A percentile compares a stretch with the other conserved stretches of the same genome.
Conservation (phyloP, 768 basidiomycete species). For the Panellus pusillus region DNA sequence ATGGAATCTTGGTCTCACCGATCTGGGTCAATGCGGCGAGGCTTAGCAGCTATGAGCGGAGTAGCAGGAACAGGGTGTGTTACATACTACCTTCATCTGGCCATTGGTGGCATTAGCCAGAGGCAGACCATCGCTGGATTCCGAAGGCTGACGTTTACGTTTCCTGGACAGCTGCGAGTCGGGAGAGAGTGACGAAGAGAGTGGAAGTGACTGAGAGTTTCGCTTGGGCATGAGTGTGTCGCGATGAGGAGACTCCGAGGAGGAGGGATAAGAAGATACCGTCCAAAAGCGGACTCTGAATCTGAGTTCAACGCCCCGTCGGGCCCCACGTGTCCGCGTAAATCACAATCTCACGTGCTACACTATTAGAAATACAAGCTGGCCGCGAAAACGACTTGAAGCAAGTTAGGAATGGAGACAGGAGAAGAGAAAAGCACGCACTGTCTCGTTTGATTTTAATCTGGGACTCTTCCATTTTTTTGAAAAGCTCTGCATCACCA, state of each 20-base stretch:
- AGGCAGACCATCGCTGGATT: background rate
- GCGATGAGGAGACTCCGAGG: background rate
- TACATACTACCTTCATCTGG: constrained; percentile 5
- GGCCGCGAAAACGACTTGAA: constrained; percentile 17
- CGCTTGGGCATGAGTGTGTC: constrained; percentile 13
- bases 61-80: background rate
- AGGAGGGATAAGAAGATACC: background rate
- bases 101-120: background rate
- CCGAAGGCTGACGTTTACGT: constrained; percentile 11
- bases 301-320: too few species aligned
- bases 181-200: constrained; percentile 5
- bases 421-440: constrained; percentile 44
- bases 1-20: background rate
- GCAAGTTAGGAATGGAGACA: background rate
- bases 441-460: constrained; percentile 94
- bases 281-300: too few species aligned
- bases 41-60: background rate
- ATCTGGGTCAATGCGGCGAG: constrained; percentile 17
- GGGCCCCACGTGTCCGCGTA: too few species aligned
- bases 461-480: constrained; percentile 97
- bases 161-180: background rate
- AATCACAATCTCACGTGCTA: background rate
- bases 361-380: constrained; percentile 20
- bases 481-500: constrained; percentile 92
- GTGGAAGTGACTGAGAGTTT: constrained; percentile 1